Evolutionary conservation across 768 basidiomycete genomes (phyloP), one percentile per base, ranked within the genome.

Genomic region (Lactifluus rugatus): DNA sequence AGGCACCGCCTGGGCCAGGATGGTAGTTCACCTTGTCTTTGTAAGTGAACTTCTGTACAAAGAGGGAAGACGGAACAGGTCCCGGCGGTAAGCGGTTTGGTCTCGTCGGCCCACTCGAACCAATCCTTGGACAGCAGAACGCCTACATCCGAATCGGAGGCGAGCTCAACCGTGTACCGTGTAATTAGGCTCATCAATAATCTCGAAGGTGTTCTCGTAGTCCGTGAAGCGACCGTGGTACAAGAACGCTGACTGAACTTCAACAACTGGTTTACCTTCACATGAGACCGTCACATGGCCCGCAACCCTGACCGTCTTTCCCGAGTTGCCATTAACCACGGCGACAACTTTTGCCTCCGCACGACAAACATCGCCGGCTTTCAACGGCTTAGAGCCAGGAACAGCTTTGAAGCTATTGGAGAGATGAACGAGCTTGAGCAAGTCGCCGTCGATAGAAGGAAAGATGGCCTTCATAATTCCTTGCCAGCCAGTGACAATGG

Each of bases 391-490:
- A n/a, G n/a, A n/a, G n/a, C n/a, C n/a, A n/a, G n/a, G n/a, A n/a
- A n/a, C n/a, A n/a, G n/a, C n/a, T n/a, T n/a, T n/a, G n/a, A n/a
- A n/a, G n/a, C n/a, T n/a, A n/a, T n/a, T n/a, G 31, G 93, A 93
- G 16, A 99, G 81, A 69, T 99, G 96, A 47, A 98, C 95, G 34
- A 98, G 85, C 71, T 93, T 94, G 65, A 98, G 77, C 16, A 98
- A 74, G 70, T 99, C 95, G 1, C 95, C 96, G 62, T 98, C 90
- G 68, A 99, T 72, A 14, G 78, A 69, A 6, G 96, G 96, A 83
- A 99, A 99, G 72, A 98, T 95, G 1, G 93, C 84, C 70, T 89
- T 92, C 88, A 98, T 99, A 73, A n/a, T n/a, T n/a, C n/a, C n/a
- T n/a, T n/a, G n/a, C n/a, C n/a, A n/a, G n/a, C n/a, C n/a, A n/a